Evolutionary conservation across 164 flowering plant genomes (phyloP).

Genomic region (Amborella trichopoda): DNA sequence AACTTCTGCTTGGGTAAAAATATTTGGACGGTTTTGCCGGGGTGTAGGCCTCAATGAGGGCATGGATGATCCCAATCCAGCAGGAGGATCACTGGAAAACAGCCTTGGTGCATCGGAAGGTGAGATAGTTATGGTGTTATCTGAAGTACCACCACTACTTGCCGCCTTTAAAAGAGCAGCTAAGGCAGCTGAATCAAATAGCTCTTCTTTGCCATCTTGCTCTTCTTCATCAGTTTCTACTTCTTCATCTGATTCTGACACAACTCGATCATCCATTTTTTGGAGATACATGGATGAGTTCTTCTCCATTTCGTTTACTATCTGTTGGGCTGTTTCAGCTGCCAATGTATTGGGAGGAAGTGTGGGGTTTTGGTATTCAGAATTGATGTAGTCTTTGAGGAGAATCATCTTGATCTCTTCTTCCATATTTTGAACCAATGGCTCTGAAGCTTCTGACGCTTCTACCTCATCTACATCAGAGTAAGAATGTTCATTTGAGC

Average conservation of each 20-base stretch:
- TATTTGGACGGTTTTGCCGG: slow-evolving; percentile 32
- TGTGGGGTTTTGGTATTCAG: too few species aligned
- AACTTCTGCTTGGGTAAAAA: slow-evolving; percentile 27
- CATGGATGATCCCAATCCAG: slow-evolving; percentile 74
- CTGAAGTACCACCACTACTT: slow-evolving; percentile 38
- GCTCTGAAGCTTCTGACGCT: too few species aligned
- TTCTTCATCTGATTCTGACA: slow-evolving; percentile 85
- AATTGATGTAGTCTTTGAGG: slow-evolving; percentile 20
- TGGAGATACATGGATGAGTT: slow-evolving; percentile 18
- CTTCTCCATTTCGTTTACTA: slow-evolving; percentile 59
- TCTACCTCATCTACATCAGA: too few species aligned
- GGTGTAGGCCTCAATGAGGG: slow-evolving; percentile 41
- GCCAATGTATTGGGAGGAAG: too few species aligned
- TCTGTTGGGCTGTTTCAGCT: slow-evolving; percentile 53
- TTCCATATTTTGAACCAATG: not conserved
- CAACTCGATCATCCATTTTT: slow-evolving; percentile 12
- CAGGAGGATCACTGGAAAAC: slow-evolving; percentile 88
- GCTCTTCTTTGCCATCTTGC: slow-evolving; percentile 59
- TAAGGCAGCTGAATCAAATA: slow-evolving; percentile 85
- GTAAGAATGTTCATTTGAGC: too few species aligned
- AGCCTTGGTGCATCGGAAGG: slow-evolving; percentile 70
- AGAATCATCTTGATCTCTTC: slow-evolving; percentile 32
- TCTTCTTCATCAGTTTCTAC: slow-evolving; percentile 54
- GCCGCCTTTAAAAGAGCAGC: slow-evolving; percentile 93
- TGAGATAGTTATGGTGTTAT: slow-evolving; percentile 44